phyloP scores from a whole-genome alignment of 192 early-diverging fungal species.

The Umbelopsis vinacea region DNA sequence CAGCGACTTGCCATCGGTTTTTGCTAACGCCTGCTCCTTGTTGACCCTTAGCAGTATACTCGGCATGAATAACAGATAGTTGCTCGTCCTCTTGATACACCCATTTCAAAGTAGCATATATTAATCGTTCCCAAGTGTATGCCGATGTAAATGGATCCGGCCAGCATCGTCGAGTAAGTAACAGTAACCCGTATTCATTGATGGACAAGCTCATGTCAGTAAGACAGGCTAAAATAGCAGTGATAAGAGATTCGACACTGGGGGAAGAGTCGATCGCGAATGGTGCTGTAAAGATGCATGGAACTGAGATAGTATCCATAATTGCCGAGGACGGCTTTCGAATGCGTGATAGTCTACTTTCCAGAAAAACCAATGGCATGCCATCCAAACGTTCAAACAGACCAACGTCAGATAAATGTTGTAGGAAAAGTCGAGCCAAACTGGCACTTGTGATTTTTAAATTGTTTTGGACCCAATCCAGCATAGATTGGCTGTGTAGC shows the following conservation, averaged over 20 bases:
- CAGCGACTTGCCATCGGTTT: conserved; percentile 29
- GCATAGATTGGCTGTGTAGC: conserved; percentile 32
- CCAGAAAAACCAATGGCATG: conserved; percentile 37
- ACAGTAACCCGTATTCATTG: conserved; percentile 58
- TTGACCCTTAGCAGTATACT: conserved; percentile 45
- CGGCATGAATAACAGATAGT: conserved; percentile 49
- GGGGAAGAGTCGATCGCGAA: conserved; percentile 57
- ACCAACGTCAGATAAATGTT: conserved; percentile 60
- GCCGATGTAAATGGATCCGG: conserved; percentile 62
- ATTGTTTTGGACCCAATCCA: conserved; percentile 43
- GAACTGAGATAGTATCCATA: conserved; percentile 20
- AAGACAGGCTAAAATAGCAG: conserved; percentile 54
- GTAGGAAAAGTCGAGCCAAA: conserved; percentile 45
- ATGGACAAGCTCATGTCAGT: conserved; percentile 52
- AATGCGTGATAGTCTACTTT: neutral
- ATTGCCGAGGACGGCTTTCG: neutral
- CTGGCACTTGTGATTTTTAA: conserved; percentile 42
- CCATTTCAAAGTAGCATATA: conserved; percentile 54
- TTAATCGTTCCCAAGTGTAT: conserved; percentile 52
- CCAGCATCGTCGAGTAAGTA: conserved; percentile 57
- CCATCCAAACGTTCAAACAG: conserved; percentile 59
- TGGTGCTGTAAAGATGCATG: conserved; percentile 54
- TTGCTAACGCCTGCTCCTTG: conserved; percentile 40
- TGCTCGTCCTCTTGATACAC: conserved; percentile 56
- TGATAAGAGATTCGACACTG: conserved; percentile 55